Evolutionary conservation across 768 basidiomycete species (phyloP), one percentile per base, ranked within the genome.

Genomic region (Amanita thiersii): DNA sequence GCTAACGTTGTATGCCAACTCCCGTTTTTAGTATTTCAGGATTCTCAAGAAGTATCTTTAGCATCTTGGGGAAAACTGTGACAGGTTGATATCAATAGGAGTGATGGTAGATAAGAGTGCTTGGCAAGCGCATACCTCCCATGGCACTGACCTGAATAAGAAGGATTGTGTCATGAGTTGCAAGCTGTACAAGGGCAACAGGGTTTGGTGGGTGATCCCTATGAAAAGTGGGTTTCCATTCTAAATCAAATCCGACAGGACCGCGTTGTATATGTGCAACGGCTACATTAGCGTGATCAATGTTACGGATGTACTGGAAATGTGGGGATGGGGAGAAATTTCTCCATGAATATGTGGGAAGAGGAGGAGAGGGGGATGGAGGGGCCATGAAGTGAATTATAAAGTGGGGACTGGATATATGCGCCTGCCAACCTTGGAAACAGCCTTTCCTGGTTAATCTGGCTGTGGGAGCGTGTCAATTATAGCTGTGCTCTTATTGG

Each of bases 131-230:
- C 28, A 12, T 59, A 71, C 69, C 58, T 54, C 42, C 51, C 81
- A 88, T 88, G 24, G 63, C 63, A 42, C 64, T 71, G 39, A 88
- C 52, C 48, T 89, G 86, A 4, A 87, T 56, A 3, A 89, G 72
- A 19, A 82, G 58, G 17, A 86, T 72, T 9, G 57, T 63, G 3
- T 74, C 55, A 3, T 60, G 52, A 47, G 66, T 76, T 2, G 84
- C 80, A 12, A 89, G 69, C 54, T 90, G 86, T 3, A 89, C 68
- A 17, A 89, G 68, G 2, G 87, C 77, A 14, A 85, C 79, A 17
- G 70, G 81, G 52, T 88, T 83, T 56, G 79, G 72, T 19, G 59
- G 52, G 18, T 59, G 53, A 14, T 79, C 76, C 52, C 74, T 78
- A 34, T 49, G 47, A 50, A 60, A 77, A 14, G 52, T 74, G 0